Base-by-base conservation (phyloP, 2,329 filamentous ascomycete species). In the Neopestalotiopsis clavispora region DNA sequence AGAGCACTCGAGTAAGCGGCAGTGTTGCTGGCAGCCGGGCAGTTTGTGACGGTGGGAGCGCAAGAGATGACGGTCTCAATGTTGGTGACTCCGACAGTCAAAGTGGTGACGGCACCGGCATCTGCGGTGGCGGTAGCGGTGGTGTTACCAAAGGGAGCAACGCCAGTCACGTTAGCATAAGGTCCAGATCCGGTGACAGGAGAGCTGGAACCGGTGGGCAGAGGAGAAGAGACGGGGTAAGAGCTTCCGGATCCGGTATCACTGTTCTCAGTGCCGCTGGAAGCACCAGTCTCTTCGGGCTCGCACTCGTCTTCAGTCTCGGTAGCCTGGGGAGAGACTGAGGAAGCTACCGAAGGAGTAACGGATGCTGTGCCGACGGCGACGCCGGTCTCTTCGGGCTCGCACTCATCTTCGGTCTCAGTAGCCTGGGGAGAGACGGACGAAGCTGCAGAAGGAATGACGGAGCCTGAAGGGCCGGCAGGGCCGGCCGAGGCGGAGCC, bases 31-130 rank as follows among this genome's bases (percentile, higher is more conserved):
- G 71, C 70, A 14, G 72, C 74, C 13, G 75, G 74, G 71, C 74
- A 77, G 68, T 75, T 73, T 1, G 74, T 76, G 34, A 78, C 67
- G 5, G 71, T 74, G 3, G 75, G 30, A 3, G 74, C 75, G 60
- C 75, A 77, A 38, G 74, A 75, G 45, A 77, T 75, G 34, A 76
- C 70, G 40, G 74, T 77, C 23, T 69, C 49, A n/a, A 76, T 67
- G 4, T 71, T 72, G 14, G 74, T 77, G 10, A 72, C 68, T 38
- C 69, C 73, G 65, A 76, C 65, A 14, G 74, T 76, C 62, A 74
- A 38, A 3, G 74, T 75, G 32, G 76, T 77, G 59, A 74, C 69
- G 59, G 65, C 64, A 57, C 63, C 68, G 13, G 63, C 70, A 59
- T 72, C 66, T 61, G 68, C 61, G 58, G 66, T 65, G 14, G 56